A percentile compares a stretch with the other conserved stretches of the same genome.
Conservation (phyloP, 164 flowering plant species). For the Aristolochia contorta region DNA sequence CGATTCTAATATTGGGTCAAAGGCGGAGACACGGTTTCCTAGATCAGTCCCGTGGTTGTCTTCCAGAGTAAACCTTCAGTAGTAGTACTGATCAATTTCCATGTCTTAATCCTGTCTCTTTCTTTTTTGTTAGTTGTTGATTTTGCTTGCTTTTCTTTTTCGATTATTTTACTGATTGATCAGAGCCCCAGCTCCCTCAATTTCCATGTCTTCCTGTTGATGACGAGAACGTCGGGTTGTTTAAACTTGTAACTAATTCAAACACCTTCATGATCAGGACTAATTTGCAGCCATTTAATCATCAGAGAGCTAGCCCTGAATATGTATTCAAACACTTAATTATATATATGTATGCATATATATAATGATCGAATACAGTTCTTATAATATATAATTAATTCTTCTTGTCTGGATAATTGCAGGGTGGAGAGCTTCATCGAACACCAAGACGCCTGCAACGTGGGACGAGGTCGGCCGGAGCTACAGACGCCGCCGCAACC, state of each 20-base stretch:
- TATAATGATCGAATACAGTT: neutral
- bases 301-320: too few relatives aligned
- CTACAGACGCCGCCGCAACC: constrained; percentile 22
- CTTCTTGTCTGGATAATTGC: too few relatives aligned
- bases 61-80: neutral
- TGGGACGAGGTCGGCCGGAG: constrained; percentile 40
- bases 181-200: too few relatives aligned
- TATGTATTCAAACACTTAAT: too few relatives aligned
- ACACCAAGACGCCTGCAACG: constrained; percentile 83
- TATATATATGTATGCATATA: neutral
- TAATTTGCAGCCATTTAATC: too few relatives aligned
- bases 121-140: neutral
- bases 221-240: too few relatives aligned
- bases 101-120: too few relatives aligned
- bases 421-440: constrained; percentile 98
- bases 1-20: neutral
- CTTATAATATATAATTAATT: too few relatives aligned
- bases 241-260: too few relatives aligned
- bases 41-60: neutral
- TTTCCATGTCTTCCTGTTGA: too few relatives aligned
- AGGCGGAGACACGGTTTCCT: neutral
- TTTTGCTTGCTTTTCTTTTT: neutral
- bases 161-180: neutral
- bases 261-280: too few relatives aligned
- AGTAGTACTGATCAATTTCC: too few relatives aligned